Percentiles rank a stretch among this genome's conserved stretches.
These are phyloP conservation scores for Talaromyces ruber DNA, from an alignment of 495 filamentous ascomycete genomes.

Conservation along the genomic window DNA sequence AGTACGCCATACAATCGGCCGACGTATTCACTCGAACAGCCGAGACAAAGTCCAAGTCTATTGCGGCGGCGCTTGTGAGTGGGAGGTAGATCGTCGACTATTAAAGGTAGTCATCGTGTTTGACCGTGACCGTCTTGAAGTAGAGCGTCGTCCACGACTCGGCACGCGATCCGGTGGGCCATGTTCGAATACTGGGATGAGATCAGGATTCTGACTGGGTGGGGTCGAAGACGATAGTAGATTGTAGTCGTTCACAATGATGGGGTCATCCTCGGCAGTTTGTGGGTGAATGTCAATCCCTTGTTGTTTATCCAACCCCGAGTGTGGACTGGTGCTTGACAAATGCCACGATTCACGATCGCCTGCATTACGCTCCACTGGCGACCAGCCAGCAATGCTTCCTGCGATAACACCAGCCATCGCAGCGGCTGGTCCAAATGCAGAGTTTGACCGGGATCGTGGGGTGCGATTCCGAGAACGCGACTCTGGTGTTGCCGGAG, in stretches of 20 bases:
- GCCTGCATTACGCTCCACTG: constrained; percentile 53
- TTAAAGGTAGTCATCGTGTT: constrained; percentile 9
- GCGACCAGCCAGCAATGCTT: constrained; percentile 82
- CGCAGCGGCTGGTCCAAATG: constrained; percentile 73
- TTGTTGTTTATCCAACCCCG: constrained; percentile 39
- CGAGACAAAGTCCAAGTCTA: neutral
- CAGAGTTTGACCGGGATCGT: constrained; percentile 80
- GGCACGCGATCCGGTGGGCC: constrained; percentile 29
- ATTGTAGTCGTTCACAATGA: constrained; percentile 38
- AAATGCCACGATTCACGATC: constrained; percentile 46
- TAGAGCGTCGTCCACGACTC: constrained; percentile 26
- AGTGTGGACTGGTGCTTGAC: constrained; percentile 26
- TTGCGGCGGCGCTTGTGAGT: neutral
- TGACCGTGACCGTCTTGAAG: constrained; percentile 31
- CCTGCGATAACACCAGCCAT: constrained; percentile 82
- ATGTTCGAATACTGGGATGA: constrained; percentile 43
- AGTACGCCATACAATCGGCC: neutral
- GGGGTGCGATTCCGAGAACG: constrained; percentile 54
- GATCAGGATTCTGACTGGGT: constrained; percentile 52
- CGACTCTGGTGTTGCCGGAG: constrained; percentile 61
- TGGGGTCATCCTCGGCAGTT: constrained; percentile 45
- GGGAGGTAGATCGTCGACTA: constrained; percentile 6
- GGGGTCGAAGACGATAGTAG: constrained; percentile 30
- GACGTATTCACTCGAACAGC: neutral
- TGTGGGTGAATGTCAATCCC: constrained; percentile 51